Conservation (phyloP, 202 grass and related monocot genomes). For the Setaria viridis region DNA sequence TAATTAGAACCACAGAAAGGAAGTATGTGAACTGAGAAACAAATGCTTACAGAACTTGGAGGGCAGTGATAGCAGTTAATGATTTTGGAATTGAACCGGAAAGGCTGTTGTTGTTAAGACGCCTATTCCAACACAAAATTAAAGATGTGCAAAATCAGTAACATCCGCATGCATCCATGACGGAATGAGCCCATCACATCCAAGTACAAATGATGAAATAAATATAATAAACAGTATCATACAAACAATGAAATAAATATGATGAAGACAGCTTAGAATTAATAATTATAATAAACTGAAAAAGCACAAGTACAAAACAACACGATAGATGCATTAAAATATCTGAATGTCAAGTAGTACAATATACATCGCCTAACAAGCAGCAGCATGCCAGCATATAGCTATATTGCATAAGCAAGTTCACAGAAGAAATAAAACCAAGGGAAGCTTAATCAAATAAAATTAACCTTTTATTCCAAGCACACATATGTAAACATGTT, state of each 20-base stretch:
- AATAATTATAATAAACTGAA: constrained; percentile 5
- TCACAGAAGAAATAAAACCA: neutral
- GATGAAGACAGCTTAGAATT: neutral
- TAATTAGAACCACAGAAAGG: constrained; percentile 37
- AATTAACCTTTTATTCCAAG: constrained; percentile 15
- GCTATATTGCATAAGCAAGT: neutral
- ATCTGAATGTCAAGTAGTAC: neutral
- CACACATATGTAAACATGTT: neutral
- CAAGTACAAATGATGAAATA: constrained; percentile 18
- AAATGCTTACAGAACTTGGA: constrained; percentile 96
- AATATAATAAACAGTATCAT: constrained; percentile 1
- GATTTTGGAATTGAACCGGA: constrained; percentile 87
- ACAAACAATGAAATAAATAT: constrained; percentile 11
- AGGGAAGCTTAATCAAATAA: constrained; percentile 1
- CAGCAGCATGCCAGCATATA: constrained; percentile 3
- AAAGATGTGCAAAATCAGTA: constrained; percentile 39
- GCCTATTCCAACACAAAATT: constrained; percentile 60
- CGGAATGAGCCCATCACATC: too few relatives aligned
- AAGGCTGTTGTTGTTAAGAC: constrained; percentile 98
- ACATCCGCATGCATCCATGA: neutral
- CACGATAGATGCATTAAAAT: constrained; percentile 8
- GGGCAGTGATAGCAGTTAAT: constrained; percentile 86
- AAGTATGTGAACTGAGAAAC: constrained; percentile 28
- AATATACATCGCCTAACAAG: neutral
- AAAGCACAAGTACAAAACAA: neutral